Evolutionary conservation across 306 rosid species (phyloP), one percentile per base, ranked within the genome.

Genomic region (Gastrolobium villosum): DNA sequence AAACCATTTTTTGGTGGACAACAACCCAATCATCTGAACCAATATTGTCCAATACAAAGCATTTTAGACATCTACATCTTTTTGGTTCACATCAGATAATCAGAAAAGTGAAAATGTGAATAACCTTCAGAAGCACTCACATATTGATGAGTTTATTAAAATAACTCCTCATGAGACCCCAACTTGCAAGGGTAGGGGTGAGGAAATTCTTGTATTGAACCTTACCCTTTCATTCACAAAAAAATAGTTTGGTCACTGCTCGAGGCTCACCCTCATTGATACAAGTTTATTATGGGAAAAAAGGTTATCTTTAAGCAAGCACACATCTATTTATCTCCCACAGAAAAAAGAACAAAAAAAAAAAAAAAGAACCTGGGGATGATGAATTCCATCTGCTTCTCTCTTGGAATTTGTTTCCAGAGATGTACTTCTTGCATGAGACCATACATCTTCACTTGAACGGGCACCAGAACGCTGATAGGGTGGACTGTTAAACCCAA

Each of bases 401-500:
- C 81, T 85, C 66, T 83, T 73, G 62, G 68, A 70, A 83, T 65
- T 65, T 54, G 81, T 79, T 72, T 87, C 91, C 5, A 55, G 10
- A 72, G 54, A 70, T 10, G 76, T 60, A 70, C 62, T 72, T 37
- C 46, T 65, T 39, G 70, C 73, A 43, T 66, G 89, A 65, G 73
- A 39, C 73, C 84, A 77, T 34, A 75, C 52, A 64, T 86, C 90
- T 80, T 89, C 90, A 75, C 76, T 86, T 66, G 81, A 82, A 45
- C 28, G 48, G 13, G 79, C 81, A 70, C 84, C 71, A 10, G 69
- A 81, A 81, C 36, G 72, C 65, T 43, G 81, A 77, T 79, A 76
- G 40, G 87, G 75, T 3, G 93, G 89, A 65, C 91, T 91, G 48
- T 82, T 69, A 60, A 72, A 81, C 62, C 88, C 89, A 62, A 54